These are phyloP conservation scores for Kwoniella botswanensis DNA, from an alignment of 768 basidiomycete genomes.

Conservation along the genomic window DNA sequence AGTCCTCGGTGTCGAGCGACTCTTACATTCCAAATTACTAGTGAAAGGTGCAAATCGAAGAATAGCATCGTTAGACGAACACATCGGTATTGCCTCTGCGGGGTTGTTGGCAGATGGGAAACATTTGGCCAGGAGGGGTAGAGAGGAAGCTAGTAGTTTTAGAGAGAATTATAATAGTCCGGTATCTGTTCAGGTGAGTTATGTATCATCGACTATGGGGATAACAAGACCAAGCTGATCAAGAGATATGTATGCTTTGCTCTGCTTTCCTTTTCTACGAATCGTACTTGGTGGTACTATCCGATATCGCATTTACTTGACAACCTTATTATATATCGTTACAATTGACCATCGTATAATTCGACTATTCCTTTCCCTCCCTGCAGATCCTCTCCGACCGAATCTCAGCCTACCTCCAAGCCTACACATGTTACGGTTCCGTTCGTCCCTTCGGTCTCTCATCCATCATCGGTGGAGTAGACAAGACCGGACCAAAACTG, in stretches of 20 bases:
- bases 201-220: not conserved
- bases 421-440: constrained; percentile 96
- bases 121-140: constrained; percentile 79
- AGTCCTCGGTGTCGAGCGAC: constrained; percentile 95
- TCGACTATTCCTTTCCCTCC: not conserved
- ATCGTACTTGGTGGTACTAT: no score
- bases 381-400: constrained; percentile 72
- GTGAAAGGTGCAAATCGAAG: constrained; percentile 90
- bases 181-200: constrained; percentile 75
- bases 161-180: constrained; percentile 75
- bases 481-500: constrained; percentile 82
- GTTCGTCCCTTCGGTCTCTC: constrained; percentile 97
- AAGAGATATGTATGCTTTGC: no score
- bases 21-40: constrained; percentile 92
- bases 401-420: constrained; percentile 85
- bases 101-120: constrained; percentile 93
- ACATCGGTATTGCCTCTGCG: constrained; percentile 91
- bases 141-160: constrained; percentile 78
- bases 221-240: no score
- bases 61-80: constrained; percentile 90
- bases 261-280: no score
- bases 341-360: not conserved
- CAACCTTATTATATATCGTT: no score
- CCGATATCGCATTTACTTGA: no score
- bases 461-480: constrained; percentile 85